Base-by-base conservation (phyloP, 257 asterid species). In the Eustoma russellianum region DNA sequence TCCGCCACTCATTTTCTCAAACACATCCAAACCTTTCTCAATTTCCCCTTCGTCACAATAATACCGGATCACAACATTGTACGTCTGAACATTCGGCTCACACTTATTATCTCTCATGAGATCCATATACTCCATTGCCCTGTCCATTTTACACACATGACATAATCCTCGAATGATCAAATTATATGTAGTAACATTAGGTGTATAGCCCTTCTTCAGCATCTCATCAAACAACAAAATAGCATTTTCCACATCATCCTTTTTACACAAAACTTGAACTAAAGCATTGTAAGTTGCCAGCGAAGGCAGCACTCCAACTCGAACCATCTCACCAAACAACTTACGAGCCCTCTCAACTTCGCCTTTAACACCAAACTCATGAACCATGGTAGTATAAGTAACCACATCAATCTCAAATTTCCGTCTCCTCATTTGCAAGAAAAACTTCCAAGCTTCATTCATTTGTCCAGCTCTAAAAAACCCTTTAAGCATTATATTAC, bases 261-360 rank as follows among this genome's bases (percentile, higher is more conserved):
- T 87, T 82, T 91, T 87, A 69, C 98, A 91, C 63, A 92, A 56
- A 50, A 85, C 89, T 71, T 87, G 95, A 67, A 92, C 81, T 61
- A 92, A 15, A 45, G 97, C 90, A 66, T 81, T 84, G 67, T 79
- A 92, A 50, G 98, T 87, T 6, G 90, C 85, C n/a, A 88, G 69
- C 0, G 97, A 82, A 2, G 98, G 98, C 55, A 92, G 83, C 49
- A 92, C 79, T 13, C 98, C 98, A n/a, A 78, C 84, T 45, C 79
- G 84, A 55, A 77, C 53, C 97, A 92, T 87, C 64, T 85, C 95
- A 63, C 64, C 60, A 46, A 92, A 83, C 68, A 88, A 71, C 63
- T 74, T 83, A 35, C 63, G 77, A 6, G 98, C 85, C 67, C 67
- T 80, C 63, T 66, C 78, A 59, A 88, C 85, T 61, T 83, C 94